Evolutionary conservation across 202 grass and related monocot species (phyloP), one percentile per base, ranked within the genome.

Genomic region (Schoenoplectus tabernaemontani): DNA sequence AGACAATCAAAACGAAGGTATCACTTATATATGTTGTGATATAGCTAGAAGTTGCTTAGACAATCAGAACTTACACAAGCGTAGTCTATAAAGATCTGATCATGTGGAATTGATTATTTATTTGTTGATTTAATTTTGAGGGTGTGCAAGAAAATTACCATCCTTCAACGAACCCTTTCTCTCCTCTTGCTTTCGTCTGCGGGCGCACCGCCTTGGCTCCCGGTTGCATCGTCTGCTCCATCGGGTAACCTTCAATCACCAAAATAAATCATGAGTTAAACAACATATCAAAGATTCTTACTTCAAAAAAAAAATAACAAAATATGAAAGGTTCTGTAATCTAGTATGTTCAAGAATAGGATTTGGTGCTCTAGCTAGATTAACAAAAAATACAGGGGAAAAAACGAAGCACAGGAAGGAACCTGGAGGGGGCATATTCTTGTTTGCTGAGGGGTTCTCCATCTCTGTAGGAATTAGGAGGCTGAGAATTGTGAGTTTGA

Each of bases 111-210:
- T 12, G 1, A 9, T 72, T 26, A 5, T 7, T 28, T 48, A 16
- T 41, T n/a, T n/a, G n/a, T n/a, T n/a, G n/a, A 36, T 70, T 15
- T 71, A 15, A 51, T 71, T 30, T 30, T 6, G 43, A 28, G 68
- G 12, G 54, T 44, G 13, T 44, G 19, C 53, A 74, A 34, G 70
- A 19, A 74, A 53, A 36, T 79, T 75, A 93, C 93, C 93, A 97
- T 91, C 93, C 93, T 87, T 97, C 93, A 9, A 97, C 69, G 75
- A 97, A 97, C 0, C 93, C 88, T 81, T 86, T 93, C 61, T 97
- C 93, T 64, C 93, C 93, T 63, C 90, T 88, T 0, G 81, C 67
- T 9, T 76, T 83, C 0, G 93, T 83, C 28, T 82, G 82, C 15
- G 61, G 61, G 46, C 85, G 77, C 20, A 24, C 16, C 34, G 85